Base-by-base conservation (phyloP, 805 yeast genomes). In the Nakazawaea sp. region DNA sequence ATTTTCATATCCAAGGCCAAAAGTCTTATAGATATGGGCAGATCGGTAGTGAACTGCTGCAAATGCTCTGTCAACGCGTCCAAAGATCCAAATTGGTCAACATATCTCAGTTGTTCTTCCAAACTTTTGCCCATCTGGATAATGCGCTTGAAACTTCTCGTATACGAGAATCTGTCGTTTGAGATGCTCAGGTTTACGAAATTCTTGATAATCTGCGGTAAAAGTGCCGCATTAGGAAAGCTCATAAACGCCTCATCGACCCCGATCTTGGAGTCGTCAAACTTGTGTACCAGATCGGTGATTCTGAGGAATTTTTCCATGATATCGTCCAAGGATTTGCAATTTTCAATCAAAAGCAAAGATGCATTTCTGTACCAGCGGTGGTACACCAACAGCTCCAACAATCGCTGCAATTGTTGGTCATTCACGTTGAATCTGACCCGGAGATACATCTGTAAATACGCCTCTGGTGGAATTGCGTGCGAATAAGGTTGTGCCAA, bases 351-450 rank as follows among this genome's bases (percentile, higher is more conserved):
- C 10, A 37, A 10, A 5, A 37, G n/a, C 8, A 32, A 7, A 17
- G 28, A 9, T 8, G 30, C 35, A 28, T 37, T 37, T 15, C 9
- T 27, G 25, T 37, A 37, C 40, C 35, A 32, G 12, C 33, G 19
- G 12, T 31, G 35, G 16, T 31, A 15, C 3, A 37, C 6, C 13
- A 37, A 27, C 4, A 4, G 11, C 7, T 27, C 18, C 11, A 31
- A 5, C 3, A 37, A 7, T 3, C 6, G 12, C 11, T 6, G 4
- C 19, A 37, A 12, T 21, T 37, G 40, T 7, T 16, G 24, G 10
- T 26, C 19, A 21, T 20, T 21, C 8, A 32, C 20, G 18, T 37
- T 37, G 17, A 21, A 27, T 13, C 40, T 9, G 10, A 37, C 36
- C 13, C 26, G 26, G 4, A 37, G 12, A 32, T 37, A 37, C 6